Base-by-base conservation (phyloP, 257 asterid genomes). In the Solanum paucissectum region DNA sequence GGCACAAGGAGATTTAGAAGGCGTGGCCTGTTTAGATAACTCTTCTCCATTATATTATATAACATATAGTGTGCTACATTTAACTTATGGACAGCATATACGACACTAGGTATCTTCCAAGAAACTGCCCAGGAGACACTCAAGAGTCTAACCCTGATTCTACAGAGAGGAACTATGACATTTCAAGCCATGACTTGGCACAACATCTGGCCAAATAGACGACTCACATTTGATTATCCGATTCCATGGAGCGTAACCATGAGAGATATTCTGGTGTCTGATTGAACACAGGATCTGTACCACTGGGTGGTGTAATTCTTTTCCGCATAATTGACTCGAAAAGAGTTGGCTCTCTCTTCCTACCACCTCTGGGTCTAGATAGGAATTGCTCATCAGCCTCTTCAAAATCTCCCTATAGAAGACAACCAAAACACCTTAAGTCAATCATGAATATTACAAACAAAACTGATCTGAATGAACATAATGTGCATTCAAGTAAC, bases 351-450 rank as follows among this genome's bases (percentile, higher is more conserved):
- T 29, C 75, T 32, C 75, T 69, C 75, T 69, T 69, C 23, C 75
- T 29, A 69, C 75, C 75, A 3, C 75, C 75, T 69, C 75, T 69
- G 13, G 75, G 75, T 69, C 75, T 69, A 69, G 75, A 29, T 13
- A 69, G 75, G 87, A 95, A 94, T 90, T 92, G 96, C 90, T 92
- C 96, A 86, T 95, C 98, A 4, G 93, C 88, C 75, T 90, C 98
- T 55, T 87, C 94, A 84, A 95, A 95, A 91, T 94, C 92, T 62
- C 99, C 99, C 99, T 97, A 93, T 40, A 81, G 37, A 87, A 2
- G 42, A 21, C 64, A 6, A 44, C 44, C 10, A 83, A n/a, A 20
- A 10, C 14, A 8, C 33, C 44, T 58, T 3, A 69, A 62, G 73
- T 62, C 66, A 10, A 12, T 9, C 33, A 9, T 14, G 16, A 29